Conservation (phyloP, 306 rosid species). For the Cucumis sativus region DNA sequence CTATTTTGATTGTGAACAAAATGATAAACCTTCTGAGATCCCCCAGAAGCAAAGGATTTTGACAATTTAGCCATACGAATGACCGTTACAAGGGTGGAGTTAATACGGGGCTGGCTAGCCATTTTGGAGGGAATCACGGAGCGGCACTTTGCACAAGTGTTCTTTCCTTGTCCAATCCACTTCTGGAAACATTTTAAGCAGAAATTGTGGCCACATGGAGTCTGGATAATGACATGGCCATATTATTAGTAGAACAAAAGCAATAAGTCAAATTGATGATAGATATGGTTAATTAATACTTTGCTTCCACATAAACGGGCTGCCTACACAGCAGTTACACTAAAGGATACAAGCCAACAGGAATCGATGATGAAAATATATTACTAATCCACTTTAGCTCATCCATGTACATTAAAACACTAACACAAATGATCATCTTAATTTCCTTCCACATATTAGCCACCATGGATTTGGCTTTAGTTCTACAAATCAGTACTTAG, state of each 20-base stretch:
- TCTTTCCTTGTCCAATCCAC: slow-evolving; percentile 41
- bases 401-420: not conserved
- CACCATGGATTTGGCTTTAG: not conserved
- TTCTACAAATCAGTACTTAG: not conserved
- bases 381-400: not conserved
- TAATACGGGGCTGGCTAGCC: slow-evolving; percentile 65
- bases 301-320: not conserved
- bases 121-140: slow-evolving; percentile 30
- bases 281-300: not conserved
- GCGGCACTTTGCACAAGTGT: slow-evolving; percentile 50
- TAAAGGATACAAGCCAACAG: not conserved
- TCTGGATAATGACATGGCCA: slow-evolving; percentile 20
- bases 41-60: slow-evolving; percentile 2
- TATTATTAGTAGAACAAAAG: not conserved
- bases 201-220: slow-evolving; percentile 78
- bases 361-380: not conserved
- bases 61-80: slow-evolving; percentile 53
- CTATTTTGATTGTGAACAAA: slow-evolving; percentile 34
- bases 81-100: slow-evolving; percentile 48
- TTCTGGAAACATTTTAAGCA: slow-evolving; percentile 71
- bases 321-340: not conserved
- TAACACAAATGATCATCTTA: not conserved
- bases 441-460: not conserved
- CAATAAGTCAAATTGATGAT: not conserved
- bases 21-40: slow-evolving; percentile 26